Base-by-base conservation (phyloP, 768 basidiomycete species). In the Cystoderma amianthinum region DNA sequence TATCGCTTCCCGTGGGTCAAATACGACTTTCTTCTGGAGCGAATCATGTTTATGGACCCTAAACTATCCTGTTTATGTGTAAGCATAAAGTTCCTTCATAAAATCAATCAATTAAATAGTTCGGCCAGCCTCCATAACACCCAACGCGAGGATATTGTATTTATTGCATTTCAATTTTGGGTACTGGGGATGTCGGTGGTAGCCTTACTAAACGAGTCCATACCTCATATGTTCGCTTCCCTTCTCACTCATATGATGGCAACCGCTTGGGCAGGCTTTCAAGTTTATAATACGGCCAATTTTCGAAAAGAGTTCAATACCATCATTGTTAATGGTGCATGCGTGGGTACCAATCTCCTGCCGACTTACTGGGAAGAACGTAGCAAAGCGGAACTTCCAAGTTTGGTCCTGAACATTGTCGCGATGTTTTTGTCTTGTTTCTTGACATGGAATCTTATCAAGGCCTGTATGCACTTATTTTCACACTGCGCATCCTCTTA, bases 91-190 rank as follows among this genome's bases (percentile, higher is more conserved):
- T n/a, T n/a, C n/a, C n/a, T n/a, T n/a, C n/a, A n/a, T n/a, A n/a
- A n/a, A n/a, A n/a, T n/a, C n/a, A n/a, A n/a, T n/a, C n/a, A n/a
- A n/a, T n/a, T n/a, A n/a, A n/a, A n/a, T n/a, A n/a, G n/a, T n/a
- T n/a, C n/a, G n/a, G n/a, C 7, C 25, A 88, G 85, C 17, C 69
- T 90, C 39, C 65, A 66, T 39, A 74, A 85, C 53, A 86, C 84
- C 20, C 75, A 84, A 56, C 79, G 86, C 19, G 85, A 88, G 53
- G 87, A 90, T 56, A 61, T 85, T 44, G 72, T 81, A 9, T 88
- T 88, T 59, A 78, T 89, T 30, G 69, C 71, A 4, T 90, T 88
- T 63, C 84, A 89, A 49, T 62, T 85, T 41, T 90, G 87, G 86
- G 78, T 86, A 4, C 64, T 87, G 12, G 83, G 80, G 21, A 82